phyloP scores from a whole-genome alignment of 805 yeast genomes.

The Saccharomycopsis schoenii region DNA sequence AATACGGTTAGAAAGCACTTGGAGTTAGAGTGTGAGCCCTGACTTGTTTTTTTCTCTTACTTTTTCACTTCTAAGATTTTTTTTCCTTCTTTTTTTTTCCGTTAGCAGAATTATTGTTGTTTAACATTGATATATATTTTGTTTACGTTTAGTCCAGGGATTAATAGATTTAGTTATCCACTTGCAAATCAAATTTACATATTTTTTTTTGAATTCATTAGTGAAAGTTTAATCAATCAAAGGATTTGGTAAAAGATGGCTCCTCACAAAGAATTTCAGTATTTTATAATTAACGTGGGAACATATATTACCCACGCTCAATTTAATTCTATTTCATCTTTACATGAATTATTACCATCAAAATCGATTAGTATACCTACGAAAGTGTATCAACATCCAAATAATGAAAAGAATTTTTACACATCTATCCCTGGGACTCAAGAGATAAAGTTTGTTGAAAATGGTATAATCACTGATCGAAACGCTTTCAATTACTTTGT shows the following conservation, averaged over 20 bases:
- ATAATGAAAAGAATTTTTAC: constrained; percentile 26
- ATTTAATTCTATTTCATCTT: constrained; percentile 39
- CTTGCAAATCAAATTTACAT: too few relatives aligned
- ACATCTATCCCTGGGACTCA: constrained; percentile 24
- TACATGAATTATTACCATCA: constrained; percentile 61
- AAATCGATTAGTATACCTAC: constrained; percentile 77
- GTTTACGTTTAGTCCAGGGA: background rate
- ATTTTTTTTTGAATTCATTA: too few relatives aligned
- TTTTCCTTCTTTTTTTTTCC: background rate
- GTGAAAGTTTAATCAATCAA: too few relatives aligned
- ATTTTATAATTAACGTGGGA: constrained; percentile 64
- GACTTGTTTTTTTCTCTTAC: background rate
- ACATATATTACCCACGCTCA: constrained; percentile 64
- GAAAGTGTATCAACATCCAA: constrained; percentile 44
- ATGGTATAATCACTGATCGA: constrained; percentile 56
- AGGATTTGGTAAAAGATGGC: constrained; percentile 7
- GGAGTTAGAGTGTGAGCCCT: background rate
- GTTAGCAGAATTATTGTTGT: background rate
- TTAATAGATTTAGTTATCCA: too few relatives aligned
- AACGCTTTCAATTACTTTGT: constrained; percentile 59
- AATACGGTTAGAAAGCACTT: background rate
- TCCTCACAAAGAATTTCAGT: constrained; percentile 18
- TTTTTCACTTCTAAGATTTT: background rate
- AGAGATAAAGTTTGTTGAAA: constrained; percentile 52
- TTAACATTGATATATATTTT: background rate